phyloP scores from a whole-genome alignment of 1,139 yeast species.

The Magnusiomyces fungicola region DNA sequence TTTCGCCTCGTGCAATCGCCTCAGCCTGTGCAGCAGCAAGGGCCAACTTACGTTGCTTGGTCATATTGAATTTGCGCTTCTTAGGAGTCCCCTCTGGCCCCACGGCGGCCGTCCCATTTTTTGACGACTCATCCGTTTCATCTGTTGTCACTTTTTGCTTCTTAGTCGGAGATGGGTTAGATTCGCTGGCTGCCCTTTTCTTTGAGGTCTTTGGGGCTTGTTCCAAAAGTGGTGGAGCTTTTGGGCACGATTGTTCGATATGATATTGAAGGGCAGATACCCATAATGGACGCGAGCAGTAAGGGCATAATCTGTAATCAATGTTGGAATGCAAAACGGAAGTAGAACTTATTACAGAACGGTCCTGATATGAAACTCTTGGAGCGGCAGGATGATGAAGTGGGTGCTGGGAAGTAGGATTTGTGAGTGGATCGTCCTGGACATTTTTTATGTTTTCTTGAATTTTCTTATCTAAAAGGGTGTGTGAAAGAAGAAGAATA shows the following conservation, averaged over 20 bases:
- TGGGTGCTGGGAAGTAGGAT: neutral
- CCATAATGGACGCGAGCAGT: conserved; percentile 30
- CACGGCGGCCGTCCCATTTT: too few species aligned
- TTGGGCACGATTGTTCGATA: conserved; percentile 19
- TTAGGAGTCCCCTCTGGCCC: too few species aligned
- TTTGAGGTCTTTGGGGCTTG: too few species aligned
- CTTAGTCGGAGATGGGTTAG: neutral
- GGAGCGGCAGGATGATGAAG: conserved; percentile 13
- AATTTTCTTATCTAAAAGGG: conserved; percentile 4
- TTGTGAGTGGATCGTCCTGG: neutral
- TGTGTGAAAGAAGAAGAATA: neutral
- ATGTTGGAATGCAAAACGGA: conserved; percentile 22
- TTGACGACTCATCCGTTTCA: too few species aligned
- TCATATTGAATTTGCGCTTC: conserved; percentile 14
- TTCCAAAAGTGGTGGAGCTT: conserved; percentile 9
- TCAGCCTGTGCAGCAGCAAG: conserved; percentile 15
- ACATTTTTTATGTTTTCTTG: neutral
- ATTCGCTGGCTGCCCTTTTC: neutral
- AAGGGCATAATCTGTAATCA: conserved; percentile 28
- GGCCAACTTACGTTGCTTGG: conserved; percentile 13
- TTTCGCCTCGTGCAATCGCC: conserved; percentile 15
- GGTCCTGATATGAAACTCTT: conserved; percentile 12
- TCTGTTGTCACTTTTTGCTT: too few species aligned
- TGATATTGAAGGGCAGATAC: conserved; percentile 23
- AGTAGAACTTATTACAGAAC: conserved; percentile 10